Evolutionary conservation across 257 asterid species (phyloP), one percentile per base, ranked within the genome.

Genomic region (Leptodermis oblonga): DNA sequence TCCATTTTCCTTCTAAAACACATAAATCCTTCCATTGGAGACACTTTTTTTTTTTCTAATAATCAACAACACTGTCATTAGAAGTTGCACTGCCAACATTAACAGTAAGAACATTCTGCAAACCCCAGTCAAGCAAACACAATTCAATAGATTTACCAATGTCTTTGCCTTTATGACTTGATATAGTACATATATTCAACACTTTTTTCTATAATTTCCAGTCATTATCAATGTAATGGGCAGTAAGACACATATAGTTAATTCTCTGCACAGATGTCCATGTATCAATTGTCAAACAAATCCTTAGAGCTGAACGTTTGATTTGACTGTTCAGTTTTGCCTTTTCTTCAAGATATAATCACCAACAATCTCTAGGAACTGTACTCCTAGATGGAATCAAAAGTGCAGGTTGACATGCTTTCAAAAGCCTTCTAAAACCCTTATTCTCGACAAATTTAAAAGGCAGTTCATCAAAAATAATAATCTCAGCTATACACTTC

Each of bases 101-200:
- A 31, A 72, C 25, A 1, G 58, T 17, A 45, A 17, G 15, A 5
- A 26, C 10, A 43, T 7, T 65, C 4, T 17, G 12, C 10, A 45
- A 65, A 12, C 70, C 56, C 59, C 68, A 54, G 7, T 54, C 61
- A 54, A 54, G 17, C 34, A 54, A 54, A 14, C 61, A 54, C 61
- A 1, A 23, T 14, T 54, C 61, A 0, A 54, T 13, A 22, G 18
- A 1, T 54, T 54, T 54, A n/a, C 34, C 61, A 54, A 54, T 54
- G 3, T 54, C 61, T 3, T 54, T 0, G 9, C 61, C 61, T 13
- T 54, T 54, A 22, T 52, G 61, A 23, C 61, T 54, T 22, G 28
- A 26, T 1, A 54, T 5, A 9, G 59, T 28, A 22, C 59, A 52
- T 5, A 52, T 20, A 8, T 52, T 52, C 59, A 52, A 22, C 0